Conservation (phyloP, 1,284 basidiomycete species). For the Ustilago cynodontis region DNA sequence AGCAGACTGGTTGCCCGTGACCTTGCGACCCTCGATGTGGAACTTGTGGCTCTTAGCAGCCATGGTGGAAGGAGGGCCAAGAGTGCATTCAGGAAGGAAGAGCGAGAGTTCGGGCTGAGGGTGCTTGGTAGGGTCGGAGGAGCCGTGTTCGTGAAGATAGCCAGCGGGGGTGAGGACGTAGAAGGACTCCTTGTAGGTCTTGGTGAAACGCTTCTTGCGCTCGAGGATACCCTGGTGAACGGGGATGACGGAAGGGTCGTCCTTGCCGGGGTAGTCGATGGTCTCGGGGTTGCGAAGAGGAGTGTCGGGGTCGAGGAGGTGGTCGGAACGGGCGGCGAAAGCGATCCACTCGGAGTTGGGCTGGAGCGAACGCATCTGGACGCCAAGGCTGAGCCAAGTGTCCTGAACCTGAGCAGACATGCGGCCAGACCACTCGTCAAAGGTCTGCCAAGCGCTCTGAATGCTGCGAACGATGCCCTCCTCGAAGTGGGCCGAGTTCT, state of each 20-base stretch:
- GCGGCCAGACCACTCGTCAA: conserved; percentile 91
- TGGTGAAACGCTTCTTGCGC: conserved; percentile 96
- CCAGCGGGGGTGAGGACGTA: conserved; percentile 95
- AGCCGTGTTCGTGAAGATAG: conserved; percentile 90
- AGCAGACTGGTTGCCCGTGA: conserved; percentile 77
- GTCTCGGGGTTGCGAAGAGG: conserved; percentile 74
- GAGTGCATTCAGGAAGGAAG: conserved; percentile 94
- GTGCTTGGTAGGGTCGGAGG: conserved; percentile 81
- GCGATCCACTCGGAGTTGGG: conserved; percentile 97
- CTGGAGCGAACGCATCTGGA: conserved; percentile 84
- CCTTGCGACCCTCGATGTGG: conserved; percentile 93
- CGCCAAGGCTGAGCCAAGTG: conserved; percentile 81
- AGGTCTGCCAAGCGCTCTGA: conserved; percentile 96
- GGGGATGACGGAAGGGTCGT: conserved; percentile 87
- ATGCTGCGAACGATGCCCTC: conserved; percentile 94
- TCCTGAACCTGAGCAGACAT: conserved; percentile 84
- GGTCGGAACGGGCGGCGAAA: conserved; percentile 92
- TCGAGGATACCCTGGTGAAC: conserved; percentile 93
- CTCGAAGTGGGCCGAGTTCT: conserved; percentile 97
- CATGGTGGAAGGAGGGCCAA: conserved; percentile 86
- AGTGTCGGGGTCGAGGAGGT: conserved; percentile 95
- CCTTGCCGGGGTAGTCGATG: conserved; percentile 91
- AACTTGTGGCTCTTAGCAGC: conserved; percentile 89
- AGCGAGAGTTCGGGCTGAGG: conserved; percentile 82
- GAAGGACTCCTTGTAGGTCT: conserved; percentile 81